Percentiles rank a stretch among this genome's conserved stretches.
These are phyloP conservation scores for Bryoerythrophyllum caledonicum DNA, from an alignment of 225 moss, liverwort and hornwort species.

Conservation along the genomic window DNA sequence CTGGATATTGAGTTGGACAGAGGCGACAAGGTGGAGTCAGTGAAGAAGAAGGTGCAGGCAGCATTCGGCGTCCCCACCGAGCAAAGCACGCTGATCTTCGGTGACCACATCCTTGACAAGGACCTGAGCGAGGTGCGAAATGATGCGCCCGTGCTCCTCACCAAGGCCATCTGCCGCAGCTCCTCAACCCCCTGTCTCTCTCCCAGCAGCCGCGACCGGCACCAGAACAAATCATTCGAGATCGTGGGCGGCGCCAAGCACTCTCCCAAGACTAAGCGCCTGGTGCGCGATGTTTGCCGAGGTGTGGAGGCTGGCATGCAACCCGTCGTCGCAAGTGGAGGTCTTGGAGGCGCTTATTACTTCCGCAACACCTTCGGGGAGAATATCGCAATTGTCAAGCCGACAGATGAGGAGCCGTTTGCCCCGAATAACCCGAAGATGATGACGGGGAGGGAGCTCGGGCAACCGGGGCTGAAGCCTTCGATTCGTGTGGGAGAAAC, in stretches of 20 bases:
- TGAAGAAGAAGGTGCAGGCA: conserved; percentile 93
- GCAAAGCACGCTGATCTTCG: conserved; percentile 72
- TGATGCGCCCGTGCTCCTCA: conserved; percentile 79
- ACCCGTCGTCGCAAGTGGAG: conserved; percentile 60
- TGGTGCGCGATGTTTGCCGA: conserved; percentile 70
- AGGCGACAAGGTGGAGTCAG: conserved; percentile 77
- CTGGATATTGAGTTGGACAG: conserved; percentile 89
- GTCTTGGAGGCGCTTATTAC: conserved; percentile 88
- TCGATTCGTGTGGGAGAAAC: conserved; percentile 97
- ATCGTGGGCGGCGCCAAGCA: conserved; percentile 64
- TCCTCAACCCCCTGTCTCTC: conserved; percentile 95
- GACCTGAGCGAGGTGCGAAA: conserved; percentile 80
- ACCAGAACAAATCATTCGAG: conserved; percentile 60
- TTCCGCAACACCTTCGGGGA: conserved; percentile 75
- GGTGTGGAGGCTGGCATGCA: conserved; percentile 79
- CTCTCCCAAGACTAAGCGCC: conserved; percentile 44
- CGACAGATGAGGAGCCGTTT: conserved; percentile 93
- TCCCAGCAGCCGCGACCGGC: conserved; percentile 46
- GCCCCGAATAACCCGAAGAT: conserved; percentile 97
- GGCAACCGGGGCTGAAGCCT: conserved; percentile 83
- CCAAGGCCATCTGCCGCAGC: conserved; percentile 64
- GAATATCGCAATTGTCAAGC: conserved; percentile 76
- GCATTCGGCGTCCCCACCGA: conserved; percentile 86
- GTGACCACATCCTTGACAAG: conserved; percentile 81
- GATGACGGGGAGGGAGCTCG: conserved; percentile 73